Evolutionary conservation across 1,284 basidiomycete species (phyloP).

Genomic region (Boletus hoseneyae): DNA sequence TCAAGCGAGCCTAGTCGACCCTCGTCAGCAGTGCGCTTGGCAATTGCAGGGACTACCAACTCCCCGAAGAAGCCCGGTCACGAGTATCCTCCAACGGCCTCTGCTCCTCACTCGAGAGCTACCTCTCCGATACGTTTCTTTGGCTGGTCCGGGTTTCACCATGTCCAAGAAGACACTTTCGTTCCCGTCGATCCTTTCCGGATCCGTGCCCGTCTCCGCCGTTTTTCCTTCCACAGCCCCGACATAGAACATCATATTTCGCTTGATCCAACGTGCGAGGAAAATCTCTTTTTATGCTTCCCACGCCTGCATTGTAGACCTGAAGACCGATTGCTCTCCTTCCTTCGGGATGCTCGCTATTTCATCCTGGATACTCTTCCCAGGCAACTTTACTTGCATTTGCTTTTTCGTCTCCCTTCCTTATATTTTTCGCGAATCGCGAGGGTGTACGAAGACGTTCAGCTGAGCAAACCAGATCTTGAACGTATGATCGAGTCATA

Average conservation of each 20-base stretch:
- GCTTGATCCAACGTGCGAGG: slow-evolving; percentile 25
- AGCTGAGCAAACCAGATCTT: slow-evolving; percentile 70
- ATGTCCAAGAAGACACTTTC: slow-evolving; percentile 46
- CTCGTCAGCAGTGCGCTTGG: slow-evolving; percentile 14
- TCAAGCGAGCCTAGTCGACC: slow-evolving; percentile 13
- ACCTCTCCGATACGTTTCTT: slow-evolving; percentile 44
- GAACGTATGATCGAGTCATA: slow-evolving; percentile 60
- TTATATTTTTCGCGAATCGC: slow-evolving; percentile 74
- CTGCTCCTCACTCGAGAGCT: slow-evolving; percentile 40
- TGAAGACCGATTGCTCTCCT: slow-evolving; percentile 11
- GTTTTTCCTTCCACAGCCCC: slow-evolving; percentile 24
- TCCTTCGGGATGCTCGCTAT: slow-evolving; percentile 23
- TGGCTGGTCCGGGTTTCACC: slow-evolving; percentile 36
- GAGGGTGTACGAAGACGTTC: slow-evolving; percentile 68
- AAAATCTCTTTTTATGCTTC: slow-evolving; percentile 25
- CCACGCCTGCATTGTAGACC: slow-evolving; percentile 13
- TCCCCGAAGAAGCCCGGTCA: slow-evolving; percentile 13
- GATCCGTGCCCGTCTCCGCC: slow-evolving; percentile 29
- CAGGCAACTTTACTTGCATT: slow-evolving; percentile 57
- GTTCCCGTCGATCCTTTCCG: slow-evolving; percentile 47
- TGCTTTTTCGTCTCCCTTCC: slow-evolving; percentile 65
- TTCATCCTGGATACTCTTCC: slow-evolving; percentile 48
- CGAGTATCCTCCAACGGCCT: slow-evolving; percentile 23
- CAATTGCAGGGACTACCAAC: not conserved
- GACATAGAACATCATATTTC: slow-evolving; percentile 16